Conservation (phyloP, 805 yeast genomes). For the Saccharomycopsis guyanensis region DNA sequence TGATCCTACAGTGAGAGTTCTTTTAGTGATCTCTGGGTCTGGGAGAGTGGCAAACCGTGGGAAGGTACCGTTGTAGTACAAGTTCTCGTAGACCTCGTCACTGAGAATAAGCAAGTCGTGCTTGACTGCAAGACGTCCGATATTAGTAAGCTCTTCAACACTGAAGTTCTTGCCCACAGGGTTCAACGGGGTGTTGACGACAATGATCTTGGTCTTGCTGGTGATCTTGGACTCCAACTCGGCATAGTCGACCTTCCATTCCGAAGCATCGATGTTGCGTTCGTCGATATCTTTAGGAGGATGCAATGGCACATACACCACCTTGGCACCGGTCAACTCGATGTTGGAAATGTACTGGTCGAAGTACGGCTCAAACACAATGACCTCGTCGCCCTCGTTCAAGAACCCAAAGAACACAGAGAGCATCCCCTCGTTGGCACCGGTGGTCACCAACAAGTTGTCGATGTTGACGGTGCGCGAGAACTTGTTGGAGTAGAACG, state of each 20-base stretch:
- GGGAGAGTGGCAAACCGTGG: conserved; percentile 73
- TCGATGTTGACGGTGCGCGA: conserved; percentile 47
- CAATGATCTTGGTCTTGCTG: conserved; percentile 76
- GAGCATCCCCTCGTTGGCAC: conserved; percentile 95
- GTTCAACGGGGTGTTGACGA: conserved; percentile 91
- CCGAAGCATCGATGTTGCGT: conserved; percentile 66
- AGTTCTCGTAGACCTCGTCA: conserved; percentile 93
- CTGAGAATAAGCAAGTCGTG: conserved; percentile 77
- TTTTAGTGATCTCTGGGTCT: conserved; percentile 65
- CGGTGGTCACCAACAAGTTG: conserved; percentile 81
- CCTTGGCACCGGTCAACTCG: conserved; percentile 88
- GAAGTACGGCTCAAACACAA: conserved; percentile 94
- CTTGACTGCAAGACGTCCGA: conserved; percentile 80
- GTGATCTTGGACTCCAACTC: conserved; percentile 62
- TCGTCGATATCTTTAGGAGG: conserved; percentile 68
- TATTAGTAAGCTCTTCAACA: conserved; percentile 58
- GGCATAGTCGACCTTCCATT: conserved; percentile 80
- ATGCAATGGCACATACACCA: conserved; percentile 76
- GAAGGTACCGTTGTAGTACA: conserved; percentile 61
- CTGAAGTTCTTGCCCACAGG: conserved; percentile 91
- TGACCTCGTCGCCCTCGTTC: conserved; percentile 86
- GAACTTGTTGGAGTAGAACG: conserved; percentile 62
- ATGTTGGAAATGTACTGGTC: conserved; percentile 95
- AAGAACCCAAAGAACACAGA: conserved; percentile 79
- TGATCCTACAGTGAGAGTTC: conserved; percentile 88